Evolutionary conservation across 1,139 yeast genomes (phyloP).

Genomic region (Candida sp.): DNA sequence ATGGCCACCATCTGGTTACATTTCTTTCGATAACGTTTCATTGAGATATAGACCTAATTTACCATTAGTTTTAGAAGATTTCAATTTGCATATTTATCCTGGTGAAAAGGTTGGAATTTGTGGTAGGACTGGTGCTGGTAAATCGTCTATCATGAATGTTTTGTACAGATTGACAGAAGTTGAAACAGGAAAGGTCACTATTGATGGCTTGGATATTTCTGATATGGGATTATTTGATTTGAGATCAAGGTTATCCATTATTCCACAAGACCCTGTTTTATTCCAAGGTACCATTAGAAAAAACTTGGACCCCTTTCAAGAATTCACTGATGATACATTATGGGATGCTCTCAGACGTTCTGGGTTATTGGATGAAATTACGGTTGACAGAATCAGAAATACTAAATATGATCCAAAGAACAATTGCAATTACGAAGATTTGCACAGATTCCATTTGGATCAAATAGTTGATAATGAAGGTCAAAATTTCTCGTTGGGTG

Average conservation of each 20-base stretch:
- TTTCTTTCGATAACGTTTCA: conserved; percentile 70
- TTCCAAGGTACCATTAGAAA: conserved; percentile 64
- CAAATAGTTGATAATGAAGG: conserved; percentile 73
- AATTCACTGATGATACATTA: conserved; percentile 47
- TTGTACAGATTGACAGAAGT: conserved; percentile 88
- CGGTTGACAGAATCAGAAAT: conserved; percentile 6
- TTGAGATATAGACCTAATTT: conserved; percentile 82
- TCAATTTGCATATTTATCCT: conserved; percentile 72
- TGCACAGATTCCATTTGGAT: conserved; percentile 65
- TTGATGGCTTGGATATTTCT: conserved; percentile 80
- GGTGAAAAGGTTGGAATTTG: conserved; percentile 89
- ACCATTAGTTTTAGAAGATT: conserved; percentile 86
- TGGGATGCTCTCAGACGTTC: conserved; percentile 57
- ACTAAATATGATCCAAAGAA: conserved; percentile 5
- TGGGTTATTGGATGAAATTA: conserved; percentile 48
- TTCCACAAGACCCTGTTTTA: conserved; percentile 78
- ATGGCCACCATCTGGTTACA: conserved; percentile 86
- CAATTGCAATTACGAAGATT: conserved; percentile 5
- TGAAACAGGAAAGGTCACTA: conserved; percentile 70
- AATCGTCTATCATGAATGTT: conserved; percentile 92
- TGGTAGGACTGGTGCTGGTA: conserved; percentile 99
- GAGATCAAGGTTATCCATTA: conserved; percentile 61
- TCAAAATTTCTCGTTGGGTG: conserved; percentile 71
- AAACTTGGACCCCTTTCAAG: conserved; percentile 66
- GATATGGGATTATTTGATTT: conserved; percentile 53